A percentile compares a stretch with the other conserved stretches of the same genome.
phyloP scores from a whole-genome alignment of 495 filamentous ascomycete species.

The Hypoxylon fuscum region DNA sequence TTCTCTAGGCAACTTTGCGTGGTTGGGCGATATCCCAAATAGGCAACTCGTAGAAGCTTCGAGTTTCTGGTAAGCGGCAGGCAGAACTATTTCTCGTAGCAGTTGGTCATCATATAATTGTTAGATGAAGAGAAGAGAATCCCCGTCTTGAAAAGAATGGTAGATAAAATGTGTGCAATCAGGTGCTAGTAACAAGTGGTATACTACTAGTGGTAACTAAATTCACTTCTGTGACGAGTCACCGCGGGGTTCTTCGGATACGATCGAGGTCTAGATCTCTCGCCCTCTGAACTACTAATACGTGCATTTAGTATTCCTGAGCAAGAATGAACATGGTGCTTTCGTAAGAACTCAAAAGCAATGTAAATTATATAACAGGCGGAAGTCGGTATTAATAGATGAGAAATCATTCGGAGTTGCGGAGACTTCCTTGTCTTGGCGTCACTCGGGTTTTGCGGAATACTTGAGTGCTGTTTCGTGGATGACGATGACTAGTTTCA shows the following conservation, averaged over 20 bases:
- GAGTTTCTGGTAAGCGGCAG: slow-evolving; percentile 2
- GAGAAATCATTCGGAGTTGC: slow-evolving; percentile 34
- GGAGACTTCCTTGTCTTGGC: slow-evolving; percentile 28
- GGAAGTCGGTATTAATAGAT: slow-evolving; percentile 18
- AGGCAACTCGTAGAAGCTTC: slow-evolving; percentile 32
- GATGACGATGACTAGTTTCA: slow-evolving; percentile 2
- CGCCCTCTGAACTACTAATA: not conserved
- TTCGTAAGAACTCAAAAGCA: not conserved
- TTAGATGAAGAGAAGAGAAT: not conserved
- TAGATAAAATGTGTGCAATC: not conserved
- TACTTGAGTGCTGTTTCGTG: slow-evolving; percentile 14
- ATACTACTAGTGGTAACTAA: slow-evolving; percentile 18
- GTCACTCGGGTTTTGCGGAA: slow-evolving; percentile 17
- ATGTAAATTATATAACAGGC: slow-evolving; percentile 21
- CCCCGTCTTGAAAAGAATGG: not conserved
- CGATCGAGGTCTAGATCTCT: not conserved
- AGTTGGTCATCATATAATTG: not conserved
- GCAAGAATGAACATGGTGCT: not conserved
- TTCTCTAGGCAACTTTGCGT: too few relatives aligned
- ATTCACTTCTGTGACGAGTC: slow-evolving; percentile 20
- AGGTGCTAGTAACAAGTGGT: not conserved
- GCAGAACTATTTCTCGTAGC: not conserved
- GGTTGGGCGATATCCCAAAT: slow-evolving; percentile 17
- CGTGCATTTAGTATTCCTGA: not conserved
- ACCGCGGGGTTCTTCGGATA: slow-evolving; percentile 10